These are phyloP conservation scores for Corinectria fuckeliana DNA, from an alignment of 2,329 filamentous ascomycete species.

Conservation along the genomic window DNA sequence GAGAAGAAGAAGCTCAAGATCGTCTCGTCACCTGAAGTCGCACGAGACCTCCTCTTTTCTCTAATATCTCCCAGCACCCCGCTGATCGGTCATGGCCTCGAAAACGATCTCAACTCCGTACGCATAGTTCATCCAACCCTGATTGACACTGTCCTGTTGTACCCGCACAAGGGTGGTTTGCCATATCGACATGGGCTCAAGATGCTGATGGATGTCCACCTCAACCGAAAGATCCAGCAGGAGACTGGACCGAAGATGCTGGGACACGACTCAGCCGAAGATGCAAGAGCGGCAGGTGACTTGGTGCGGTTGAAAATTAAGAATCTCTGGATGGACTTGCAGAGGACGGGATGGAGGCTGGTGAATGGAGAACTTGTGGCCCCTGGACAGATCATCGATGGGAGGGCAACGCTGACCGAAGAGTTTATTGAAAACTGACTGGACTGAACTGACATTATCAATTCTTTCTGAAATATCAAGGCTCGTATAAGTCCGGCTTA, in stretches of 20 bases:
- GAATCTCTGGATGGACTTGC: constrained; percentile 73
- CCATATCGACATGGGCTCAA: constrained; percentile 83
- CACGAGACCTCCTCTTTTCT: constrained; percentile 78
- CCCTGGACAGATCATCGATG: constrained; percentile 40
- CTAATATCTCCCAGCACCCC: constrained; percentile 79
- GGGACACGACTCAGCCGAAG: constrained; percentile 93
- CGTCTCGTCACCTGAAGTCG: constrained; percentile 75
- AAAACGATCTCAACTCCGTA: constrained; percentile 90
- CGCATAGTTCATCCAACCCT: constrained; percentile 85
- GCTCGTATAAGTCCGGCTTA: not conserved
- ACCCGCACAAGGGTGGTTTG: constrained; percentile 77
- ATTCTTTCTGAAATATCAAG: no score
- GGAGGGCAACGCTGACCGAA: constrained; percentile 43
- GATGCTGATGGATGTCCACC: constrained; percentile 69
- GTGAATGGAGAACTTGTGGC: constrained; percentile 55
- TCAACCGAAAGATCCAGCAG: constrained; percentile 81
- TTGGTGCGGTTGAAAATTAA: constrained; percentile 75
- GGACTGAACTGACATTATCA: not conserved
- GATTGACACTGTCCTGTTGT: constrained; percentile 86
- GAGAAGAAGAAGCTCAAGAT: constrained; percentile 65
- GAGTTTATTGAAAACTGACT: constrained; percentile 45
- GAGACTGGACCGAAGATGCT: constrained; percentile 56
- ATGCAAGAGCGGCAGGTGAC: constrained; percentile 88
- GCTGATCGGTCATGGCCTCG: constrained; percentile 89
- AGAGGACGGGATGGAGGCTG: constrained; percentile 70